Conservation (phyloP, 2,329 filamentous ascomycete species). For the Fusarium proliferatum region DNA sequence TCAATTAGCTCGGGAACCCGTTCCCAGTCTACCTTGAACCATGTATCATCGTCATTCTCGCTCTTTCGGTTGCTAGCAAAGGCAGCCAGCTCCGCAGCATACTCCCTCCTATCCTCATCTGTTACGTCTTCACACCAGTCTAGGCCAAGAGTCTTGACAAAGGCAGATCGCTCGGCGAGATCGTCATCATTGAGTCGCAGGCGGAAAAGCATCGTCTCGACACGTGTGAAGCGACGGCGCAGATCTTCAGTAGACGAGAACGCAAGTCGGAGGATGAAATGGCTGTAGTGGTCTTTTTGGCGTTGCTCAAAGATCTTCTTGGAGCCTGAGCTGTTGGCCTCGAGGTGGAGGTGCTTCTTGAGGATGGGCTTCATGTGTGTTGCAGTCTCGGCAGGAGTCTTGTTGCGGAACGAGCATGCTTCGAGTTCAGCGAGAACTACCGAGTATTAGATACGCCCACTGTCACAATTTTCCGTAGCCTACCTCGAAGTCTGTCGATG, state of each 20-base stretch:
- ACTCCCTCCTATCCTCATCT: constrained; percentile 78
- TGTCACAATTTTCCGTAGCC: constrained; percentile 7
- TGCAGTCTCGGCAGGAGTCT: constrained; percentile 81
- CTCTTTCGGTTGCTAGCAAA: constrained; percentile 53
- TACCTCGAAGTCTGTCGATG: constrained; percentile 88
- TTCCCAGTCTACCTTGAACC: constrained; percentile 98
- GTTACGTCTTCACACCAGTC: constrained; percentile 91
- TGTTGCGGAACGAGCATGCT: constrained; percentile 95
- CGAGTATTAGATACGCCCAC: constrained; percentile 9
- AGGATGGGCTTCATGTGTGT: constrained; percentile 87
- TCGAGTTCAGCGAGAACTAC: constrained; percentile 88
- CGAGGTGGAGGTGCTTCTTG: constrained; percentile 86
- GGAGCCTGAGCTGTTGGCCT: constrained; percentile 75
- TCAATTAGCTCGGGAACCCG: constrained; percentile 92
- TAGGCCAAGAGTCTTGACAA: constrained; percentile 80
- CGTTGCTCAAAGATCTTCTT: constrained; percentile 75
- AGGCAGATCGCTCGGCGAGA: constrained; percentile 75
- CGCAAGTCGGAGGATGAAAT: constrained; percentile 94
- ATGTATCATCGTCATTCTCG: constrained; percentile 78
- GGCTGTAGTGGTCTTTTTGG: constrained; percentile 96
- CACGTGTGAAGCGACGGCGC: constrained; percentile 83
- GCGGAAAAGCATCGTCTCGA: constrained; percentile 91
- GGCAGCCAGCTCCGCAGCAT: constrained; percentile 71
- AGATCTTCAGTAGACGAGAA: constrained; percentile 94
- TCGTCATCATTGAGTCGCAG: constrained; percentile 84